Conservation (phyloP, 805 yeast genomes). For the Candida adriatica region DNA sequence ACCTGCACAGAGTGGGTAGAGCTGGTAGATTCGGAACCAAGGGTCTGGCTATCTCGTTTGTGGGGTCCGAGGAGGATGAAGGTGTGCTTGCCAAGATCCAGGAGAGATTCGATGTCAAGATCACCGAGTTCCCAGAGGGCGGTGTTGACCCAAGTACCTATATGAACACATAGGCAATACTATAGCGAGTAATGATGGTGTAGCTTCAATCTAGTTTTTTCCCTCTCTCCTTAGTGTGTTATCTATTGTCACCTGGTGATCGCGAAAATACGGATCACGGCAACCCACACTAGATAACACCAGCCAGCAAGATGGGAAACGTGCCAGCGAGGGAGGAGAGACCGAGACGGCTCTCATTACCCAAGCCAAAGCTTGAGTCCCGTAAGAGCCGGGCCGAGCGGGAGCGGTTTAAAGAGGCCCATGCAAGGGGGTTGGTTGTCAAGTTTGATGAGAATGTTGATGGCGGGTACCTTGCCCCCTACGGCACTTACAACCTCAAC, state of each 20-base stretch:
- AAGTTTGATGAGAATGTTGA: constrained; percentile 69
- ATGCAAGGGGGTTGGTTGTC: constrained; percentile 51
- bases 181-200: too few relatives aligned
- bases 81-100: constrained; percentile 88
- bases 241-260: too few relatives aligned
- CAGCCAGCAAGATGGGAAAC: too few relatives aligned
- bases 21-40: constrained; percentile 99
- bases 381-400: constrained; percentile 43
- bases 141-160: constrained; percentile 97
- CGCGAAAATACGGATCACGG: too few relatives aligned
- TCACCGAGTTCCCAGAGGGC: constrained; percentile 92
- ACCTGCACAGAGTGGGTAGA: constrained; percentile 98
- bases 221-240: too few relatives aligned
- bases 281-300: too few relatives aligned
- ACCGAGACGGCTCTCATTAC: constrained; percentile 8
- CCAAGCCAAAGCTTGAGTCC: constrained; percentile 1
- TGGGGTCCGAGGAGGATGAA: constrained; percentile 80
- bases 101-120: constrained; percentile 94
- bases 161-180: constrained; percentile 70
- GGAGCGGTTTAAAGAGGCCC: constrained; percentile 44
- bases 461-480: constrained; percentile 92
- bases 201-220: too few relatives aligned
- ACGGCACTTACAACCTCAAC: constrained; percentile 73
- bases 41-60: constrained; percentile 92
- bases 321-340: constrained; percentile 40